Conservation (phyloP, 305 asterid genomes). For the Solanum aculeatissimum region DNA sequence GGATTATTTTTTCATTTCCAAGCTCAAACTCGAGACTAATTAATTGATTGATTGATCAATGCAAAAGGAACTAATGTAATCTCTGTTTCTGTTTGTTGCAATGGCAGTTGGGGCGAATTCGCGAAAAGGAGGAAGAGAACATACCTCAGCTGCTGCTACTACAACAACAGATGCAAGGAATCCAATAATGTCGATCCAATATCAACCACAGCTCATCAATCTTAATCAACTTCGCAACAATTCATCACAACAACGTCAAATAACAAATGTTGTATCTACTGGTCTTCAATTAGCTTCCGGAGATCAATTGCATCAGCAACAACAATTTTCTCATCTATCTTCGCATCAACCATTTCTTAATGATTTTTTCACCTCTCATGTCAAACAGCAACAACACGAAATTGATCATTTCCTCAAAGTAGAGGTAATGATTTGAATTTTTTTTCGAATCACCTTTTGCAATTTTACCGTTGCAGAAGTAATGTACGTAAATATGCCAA, state of each 20-base stretch:
- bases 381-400: conserved; percentile 4
- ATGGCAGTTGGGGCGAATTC: neutral
- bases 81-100: neutral
- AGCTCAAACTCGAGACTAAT: neutral
- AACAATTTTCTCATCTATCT: neutral
- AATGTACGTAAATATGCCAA: neutral
- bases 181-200: neutral
- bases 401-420: conserved; percentile 1
- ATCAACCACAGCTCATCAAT: neutral
- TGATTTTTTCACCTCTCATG: neutral
- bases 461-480: neutral
- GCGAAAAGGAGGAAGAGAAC: conserved; percentile 6
- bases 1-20: neutral
- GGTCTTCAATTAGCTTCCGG: conserved; percentile 13
- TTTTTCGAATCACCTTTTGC: neutral
- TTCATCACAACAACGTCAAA: neutral
- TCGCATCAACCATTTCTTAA: neutral
- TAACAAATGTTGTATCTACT: neutral
- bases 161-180: neutral
- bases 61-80: neutral
- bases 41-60: neutral
- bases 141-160: neutral
- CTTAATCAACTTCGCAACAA: neutral
- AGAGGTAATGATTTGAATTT: conserved; percentile 1
- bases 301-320: neutral